Base-by-base conservation (phyloP, 495 filamentous ascomycete genomes). In the Penicillium maclennaniae region DNA sequence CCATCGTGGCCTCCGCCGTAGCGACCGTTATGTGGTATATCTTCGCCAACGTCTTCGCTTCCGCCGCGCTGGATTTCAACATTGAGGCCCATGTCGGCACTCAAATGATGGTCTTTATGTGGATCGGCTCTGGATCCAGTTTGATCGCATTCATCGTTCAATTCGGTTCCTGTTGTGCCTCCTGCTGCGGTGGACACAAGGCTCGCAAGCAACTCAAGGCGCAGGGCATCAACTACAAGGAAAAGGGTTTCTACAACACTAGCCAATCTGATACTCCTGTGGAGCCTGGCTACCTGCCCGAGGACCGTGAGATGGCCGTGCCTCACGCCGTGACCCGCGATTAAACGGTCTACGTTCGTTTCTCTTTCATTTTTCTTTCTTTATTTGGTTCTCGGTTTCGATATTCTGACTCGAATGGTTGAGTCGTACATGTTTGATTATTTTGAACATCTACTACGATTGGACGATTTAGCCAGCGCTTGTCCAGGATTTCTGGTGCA, bases 71-170 rank as follows among this genome's bases (percentile, higher is more conserved):
- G 57, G 80, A 82, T 27, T 68, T 96, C 16, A 93, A 95, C 62
- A 92, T 97, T 58, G 64, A 72, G 7, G 88, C 87, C 4, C 67
- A 77, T 12, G 61, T 96, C 6, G 91, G 91, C 3, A 72, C 54
- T 6, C 74, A 78, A 58, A 95, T 97, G 91, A 80, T 95, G 61
- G 85, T 74, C 0, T 95, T 95, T 58, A 91, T 95, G 87, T 97
- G 92, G 92, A 77, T 88, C 31, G 90, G 85, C 0, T 75, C 81
- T 0, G 86, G 70, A 0, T 86, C 85, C 47, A 79, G 79, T 7
- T 60, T 91, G 1, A 51, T 88, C 43, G 84, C 83, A 0, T 93
- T 86, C 59, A 63, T 89, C 12, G 67, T 92, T 28, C 87, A 92
- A 62, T 65, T 85, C 1, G 80, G 83, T 4, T 75, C 89, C 69